Conservation (phyloP, 2,329 filamentous ascomycete genomes). For the Metarhizium rileyi region DNA sequence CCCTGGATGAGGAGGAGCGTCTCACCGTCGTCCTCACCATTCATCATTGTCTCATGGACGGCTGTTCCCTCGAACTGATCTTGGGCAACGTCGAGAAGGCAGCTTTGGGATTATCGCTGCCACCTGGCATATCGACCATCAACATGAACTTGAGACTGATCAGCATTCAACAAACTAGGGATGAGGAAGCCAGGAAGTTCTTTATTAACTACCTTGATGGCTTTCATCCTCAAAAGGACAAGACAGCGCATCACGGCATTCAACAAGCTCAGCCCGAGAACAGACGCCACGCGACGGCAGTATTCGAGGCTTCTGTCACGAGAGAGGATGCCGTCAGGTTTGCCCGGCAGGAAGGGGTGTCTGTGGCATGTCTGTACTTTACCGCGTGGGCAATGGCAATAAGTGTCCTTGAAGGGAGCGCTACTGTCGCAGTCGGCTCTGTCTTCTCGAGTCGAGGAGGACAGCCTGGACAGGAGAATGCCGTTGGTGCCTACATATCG, state of each 20-base stretch:
- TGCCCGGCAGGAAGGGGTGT: not conserved
- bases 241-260: not conserved
- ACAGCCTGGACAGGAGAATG: constrained; percentile 1
- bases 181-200: not conserved
- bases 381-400: constrained; percentile 8
- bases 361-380: constrained; percentile 4
- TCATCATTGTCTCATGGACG: constrained; percentile 6
- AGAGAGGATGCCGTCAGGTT: not conserved
- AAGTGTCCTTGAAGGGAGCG: not conserved
- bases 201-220: not conserved
- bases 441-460: constrained; percentile 5
- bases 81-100: constrained; percentile 1
- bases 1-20: not conserved
- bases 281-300: not conserved
- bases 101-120: not conserved
- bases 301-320: not conserved
- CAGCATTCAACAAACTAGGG: not conserved
- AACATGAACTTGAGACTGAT: not conserved
- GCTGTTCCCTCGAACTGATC: constrained; percentile 2
- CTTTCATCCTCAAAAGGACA: not conserved
- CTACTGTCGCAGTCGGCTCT: not conserved
- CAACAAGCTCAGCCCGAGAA: not conserved
- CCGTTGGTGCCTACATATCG: constrained; percentile 3
- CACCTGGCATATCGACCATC: not conserved
- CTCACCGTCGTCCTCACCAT: constrained; percentile 3